These are phyloP conservation scores for Globisporangium nunn DNA, from an alignment of 352 stramenopile species.

Conservation along the genomic window DNA sequence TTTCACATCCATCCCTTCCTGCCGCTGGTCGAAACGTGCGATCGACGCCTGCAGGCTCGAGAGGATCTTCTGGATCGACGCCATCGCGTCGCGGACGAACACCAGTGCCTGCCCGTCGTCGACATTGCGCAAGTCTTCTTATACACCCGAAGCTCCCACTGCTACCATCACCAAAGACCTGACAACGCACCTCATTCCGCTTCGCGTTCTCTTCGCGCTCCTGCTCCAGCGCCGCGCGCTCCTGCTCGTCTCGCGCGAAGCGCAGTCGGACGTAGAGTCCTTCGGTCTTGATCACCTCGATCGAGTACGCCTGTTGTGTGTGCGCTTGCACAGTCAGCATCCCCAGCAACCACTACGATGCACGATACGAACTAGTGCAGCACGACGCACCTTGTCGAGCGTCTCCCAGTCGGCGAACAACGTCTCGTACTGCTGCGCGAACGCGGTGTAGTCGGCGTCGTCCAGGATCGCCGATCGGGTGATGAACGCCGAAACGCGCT, in stretches of 20 bases:
- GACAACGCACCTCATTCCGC: constrained; percentile 30
- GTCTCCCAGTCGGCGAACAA: constrained; percentile 50
- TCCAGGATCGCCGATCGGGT: constrained; percentile 53
- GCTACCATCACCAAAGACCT: no score
- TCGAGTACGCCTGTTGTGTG: constrained; percentile 28
- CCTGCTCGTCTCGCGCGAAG: constrained; percentile 11
- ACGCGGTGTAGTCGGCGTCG: constrained; percentile 48
- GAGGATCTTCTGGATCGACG: constrained; percentile 39
- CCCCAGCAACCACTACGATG: not conserved
- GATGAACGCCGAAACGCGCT: constrained; percentile 36
- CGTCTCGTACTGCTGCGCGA: constrained; percentile 40
- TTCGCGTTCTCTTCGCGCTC: constrained; percentile 16
- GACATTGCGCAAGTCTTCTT: not conserved
- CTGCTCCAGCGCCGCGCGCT: constrained; percentile 15
- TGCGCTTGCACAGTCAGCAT: not conserved
- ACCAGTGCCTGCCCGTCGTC: constrained; percentile 19
- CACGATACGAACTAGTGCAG: not conserved
- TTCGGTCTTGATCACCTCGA: constrained; percentile 42
- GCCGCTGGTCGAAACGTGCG: constrained; percentile 28
- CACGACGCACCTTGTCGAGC: constrained; percentile 36
- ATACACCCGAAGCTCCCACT: no score
- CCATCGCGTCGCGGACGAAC: constrained; percentile 40
- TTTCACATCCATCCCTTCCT: not conserved
- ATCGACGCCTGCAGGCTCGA: constrained; percentile 31
- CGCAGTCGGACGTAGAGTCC: constrained; percentile 32